Conservation (phyloP, 768 basidiomycete genomes). For the Pleurotus citrinopileatus region DNA sequence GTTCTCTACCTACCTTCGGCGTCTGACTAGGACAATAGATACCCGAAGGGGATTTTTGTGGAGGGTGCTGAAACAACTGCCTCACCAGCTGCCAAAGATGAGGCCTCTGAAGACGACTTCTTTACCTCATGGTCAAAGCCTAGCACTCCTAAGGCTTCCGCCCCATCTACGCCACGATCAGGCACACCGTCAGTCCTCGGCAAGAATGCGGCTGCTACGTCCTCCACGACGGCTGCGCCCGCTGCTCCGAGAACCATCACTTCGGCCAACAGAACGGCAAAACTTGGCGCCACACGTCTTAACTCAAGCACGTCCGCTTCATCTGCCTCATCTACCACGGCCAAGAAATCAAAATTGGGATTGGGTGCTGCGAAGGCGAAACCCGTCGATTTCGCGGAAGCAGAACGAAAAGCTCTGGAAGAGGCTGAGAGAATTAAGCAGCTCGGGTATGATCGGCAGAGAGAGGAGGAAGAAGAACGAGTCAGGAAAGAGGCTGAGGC, state of each 20-base stretch:
- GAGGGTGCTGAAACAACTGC: constrained; percentile 66
- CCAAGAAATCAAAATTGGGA: constrained; percentile 62
- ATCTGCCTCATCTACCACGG: constrained; percentile 23
- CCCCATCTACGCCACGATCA: constrained; percentile 47
- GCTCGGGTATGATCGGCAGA: constrained; percentile 85
- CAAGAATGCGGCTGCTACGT: constrained; percentile 31
- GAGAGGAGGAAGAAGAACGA: constrained; percentile 82
- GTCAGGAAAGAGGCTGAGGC: constrained; percentile 61
- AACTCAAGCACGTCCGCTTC: constrained; percentile 31
- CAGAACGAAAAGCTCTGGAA: constrained; percentile 84
- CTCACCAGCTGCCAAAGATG: constrained; percentile 35
- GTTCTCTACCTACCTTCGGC: not conserved
- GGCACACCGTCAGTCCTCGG: constrained; percentile 60
- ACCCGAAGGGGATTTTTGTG: constrained; percentile 72
- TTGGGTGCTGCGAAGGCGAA: constrained; percentile 88
- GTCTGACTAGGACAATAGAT: constrained; percentile 40
- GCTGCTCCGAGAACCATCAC: constrained; percentile 59
- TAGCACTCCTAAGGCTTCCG: constrained; percentile 49
- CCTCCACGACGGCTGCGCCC: constrained; percentile 27
- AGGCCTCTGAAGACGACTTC: constrained; percentile 80
- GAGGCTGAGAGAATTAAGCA: constrained; percentile 92
- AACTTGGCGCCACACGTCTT: constrained; percentile 29
- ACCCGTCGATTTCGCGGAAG: constrained; percentile 91
- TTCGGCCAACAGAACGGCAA: constrained; percentile 10
- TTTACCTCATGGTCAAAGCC: constrained; percentile 97